Conservation (phyloP, 2,329 filamentous ascomycete species). For the Aspergillus sp. region DNA sequence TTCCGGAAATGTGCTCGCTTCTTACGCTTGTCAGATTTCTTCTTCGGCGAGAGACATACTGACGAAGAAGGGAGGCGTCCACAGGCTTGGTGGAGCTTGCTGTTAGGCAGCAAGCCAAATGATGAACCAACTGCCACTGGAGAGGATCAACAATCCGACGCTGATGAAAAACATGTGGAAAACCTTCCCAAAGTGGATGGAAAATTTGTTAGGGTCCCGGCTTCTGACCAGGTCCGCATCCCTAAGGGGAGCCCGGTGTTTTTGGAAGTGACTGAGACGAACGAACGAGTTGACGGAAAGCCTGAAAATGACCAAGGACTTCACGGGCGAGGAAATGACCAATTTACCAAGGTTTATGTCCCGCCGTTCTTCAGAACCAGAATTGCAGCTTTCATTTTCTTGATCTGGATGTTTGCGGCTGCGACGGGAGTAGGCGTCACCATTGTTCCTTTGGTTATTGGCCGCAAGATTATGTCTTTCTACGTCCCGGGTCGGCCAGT, state of each 20-base stretch:
- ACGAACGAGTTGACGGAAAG: conserved; percentile 63
- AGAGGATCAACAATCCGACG: conserved; percentile 29
- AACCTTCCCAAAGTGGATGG: conserved; percentile 68
- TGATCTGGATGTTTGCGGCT: conserved; percentile 92
- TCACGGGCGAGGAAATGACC: conserved; percentile 59
- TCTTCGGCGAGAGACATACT: conserved; percentile 77
- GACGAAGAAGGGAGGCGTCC: conserved; percentile 76
- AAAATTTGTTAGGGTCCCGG: conserved; percentile 85
- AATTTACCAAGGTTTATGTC: conserved; percentile 73
- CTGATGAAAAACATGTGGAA: conserved; percentile 42
- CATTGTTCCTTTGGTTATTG: conserved; percentile 81
- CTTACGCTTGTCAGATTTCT: conserved; percentile 83
- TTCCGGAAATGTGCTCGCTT: conserved; percentile 80
- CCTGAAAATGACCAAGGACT: conserved; percentile 55
- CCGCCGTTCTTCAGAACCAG: conserved; percentile 81
- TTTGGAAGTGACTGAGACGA: conserved; percentile 68
- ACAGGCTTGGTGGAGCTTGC: conserved; percentile 55
- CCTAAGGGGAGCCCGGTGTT: conserved; percentile 83
- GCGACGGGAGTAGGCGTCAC: conserved; percentile 82
- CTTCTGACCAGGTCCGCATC: conserved; percentile 91
- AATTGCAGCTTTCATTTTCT: conserved; percentile 80
- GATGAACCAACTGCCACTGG: conserved; percentile 33
- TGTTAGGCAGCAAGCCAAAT: conserved; percentile 40
- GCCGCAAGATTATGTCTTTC: conserved; percentile 72
- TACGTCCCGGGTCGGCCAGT: conserved; percentile 71